Base-by-base conservation (phyloP, 2,329 filamentous ascomycete species). In the Pyrenophora teres region DNA sequence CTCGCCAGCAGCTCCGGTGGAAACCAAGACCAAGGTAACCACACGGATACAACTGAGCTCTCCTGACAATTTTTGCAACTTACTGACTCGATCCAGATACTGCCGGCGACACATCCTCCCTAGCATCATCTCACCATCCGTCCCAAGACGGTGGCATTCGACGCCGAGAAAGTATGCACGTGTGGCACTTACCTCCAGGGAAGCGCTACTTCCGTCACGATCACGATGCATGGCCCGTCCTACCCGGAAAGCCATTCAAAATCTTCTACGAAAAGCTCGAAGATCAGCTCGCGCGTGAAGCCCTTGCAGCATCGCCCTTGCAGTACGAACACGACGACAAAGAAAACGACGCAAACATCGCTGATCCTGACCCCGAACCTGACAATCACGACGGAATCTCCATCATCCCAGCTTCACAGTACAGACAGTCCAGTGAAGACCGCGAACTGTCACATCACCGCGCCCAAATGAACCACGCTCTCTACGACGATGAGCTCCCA, bases 281-380 rank as follows among this genome's bases (percentile, higher is more conserved):
- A 33, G 57, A 63, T 18, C 64, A 64, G 21, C 25, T 64, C 10
- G 50, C 46, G 10, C 43, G 46, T 5, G 60, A 65, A 33, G 57
- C 59, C n/a, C 50, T 52, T 6, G 52, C 49, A 48, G 50, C 48
- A 6, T 62, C 59, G 36, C 62, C 62, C 6, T 46, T 59, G 16
- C 39, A 54, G n/a, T 60, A 56, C 33, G 54, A 64, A 8, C 52
- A 63, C 21, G 63, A 64, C 12, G 53, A 65, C 32, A 67, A 67
- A 35, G 64, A 67, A 30, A 67, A 65, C 40, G 16, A 35, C 8
- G 40, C 40, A 10, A 40, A 38, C 18, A 46, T 55, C 9, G 23
- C 16, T 36, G 6, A 45, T 3, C 25, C 33, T 9, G 54, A 56
- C 8, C 31, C 47, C 3, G 47, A 49, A 15, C 30, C 46, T 10